Percentiles rank a stretch among this genome's conserved stretches.
Conservation (phyloP, 805 yeast species). For the Clavispora vitiphila region DNA sequence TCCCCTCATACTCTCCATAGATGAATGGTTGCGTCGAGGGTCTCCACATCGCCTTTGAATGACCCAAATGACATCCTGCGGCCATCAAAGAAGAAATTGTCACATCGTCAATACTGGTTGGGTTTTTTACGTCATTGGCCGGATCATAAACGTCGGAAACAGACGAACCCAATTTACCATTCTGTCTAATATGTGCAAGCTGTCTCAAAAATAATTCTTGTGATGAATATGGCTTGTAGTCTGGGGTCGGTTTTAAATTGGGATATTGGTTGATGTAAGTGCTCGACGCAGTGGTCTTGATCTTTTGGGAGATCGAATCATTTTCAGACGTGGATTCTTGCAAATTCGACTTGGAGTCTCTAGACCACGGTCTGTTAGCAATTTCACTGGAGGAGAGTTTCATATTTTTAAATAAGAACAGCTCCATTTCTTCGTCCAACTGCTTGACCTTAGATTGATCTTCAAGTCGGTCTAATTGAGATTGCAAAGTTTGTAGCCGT, state of each 20-base stretch:
- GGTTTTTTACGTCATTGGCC: slow-evolving; percentile 56
- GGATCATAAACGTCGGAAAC: slow-evolving; percentile 66
- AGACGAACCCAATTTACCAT: slow-evolving; percentile 60
- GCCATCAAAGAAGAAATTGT: slow-evolving; percentile 72
- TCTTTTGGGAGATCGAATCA: slow-evolving; percentile 11
- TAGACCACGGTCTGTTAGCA: slow-evolving; percentile 32
- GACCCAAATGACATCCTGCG: slow-evolving; percentile 94
- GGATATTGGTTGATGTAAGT: slow-evolving; percentile 45
- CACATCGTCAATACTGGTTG: slow-evolving; percentile 52
- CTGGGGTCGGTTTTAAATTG: slow-evolving; percentile 54
- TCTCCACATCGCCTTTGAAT: slow-evolving; percentile 73
- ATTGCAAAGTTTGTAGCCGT: slow-evolving; percentile 27
- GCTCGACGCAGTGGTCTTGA: slow-evolving; percentile 29
- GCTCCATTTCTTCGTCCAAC: slow-evolving; percentile 38
- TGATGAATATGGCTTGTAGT: slow-evolving; percentile 61
- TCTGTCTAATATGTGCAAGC: slow-evolving; percentile 50
- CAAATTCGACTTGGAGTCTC: background rate
- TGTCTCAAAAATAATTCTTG: slow-evolving; percentile 78
- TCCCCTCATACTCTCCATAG: slow-evolving; percentile 84
- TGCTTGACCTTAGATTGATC: slow-evolving; percentile 28
- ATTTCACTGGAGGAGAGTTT: slow-evolving; percentile 27
- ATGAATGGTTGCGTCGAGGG: slow-evolving; percentile 81
- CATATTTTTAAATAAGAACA: slow-evolving; percentile 30
- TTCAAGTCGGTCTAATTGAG: slow-evolving; percentile 25
- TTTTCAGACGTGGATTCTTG: slow-evolving; percentile 1